phyloP scores from a whole-genome alignment of 1,284 basidiomycete species.

The Puccinia sorghi region DNA sequence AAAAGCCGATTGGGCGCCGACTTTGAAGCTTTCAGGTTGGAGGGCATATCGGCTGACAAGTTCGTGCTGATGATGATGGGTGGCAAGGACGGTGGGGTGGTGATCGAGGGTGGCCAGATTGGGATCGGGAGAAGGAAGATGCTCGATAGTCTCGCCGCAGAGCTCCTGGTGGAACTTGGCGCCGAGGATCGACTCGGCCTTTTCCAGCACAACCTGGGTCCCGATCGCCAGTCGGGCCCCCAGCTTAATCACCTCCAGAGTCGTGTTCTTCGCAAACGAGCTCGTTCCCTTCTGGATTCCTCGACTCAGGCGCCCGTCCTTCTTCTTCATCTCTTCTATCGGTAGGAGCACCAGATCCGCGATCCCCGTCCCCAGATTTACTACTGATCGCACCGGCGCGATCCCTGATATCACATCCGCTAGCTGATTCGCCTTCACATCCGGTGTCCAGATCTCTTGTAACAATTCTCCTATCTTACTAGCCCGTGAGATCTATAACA shows the following conservation, averaged over 20 bases:
- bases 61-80: conserved; percentile 58
- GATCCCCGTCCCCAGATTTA: conserved; percentile 93
- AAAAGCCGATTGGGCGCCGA: conserved; percentile 89
- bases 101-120: too few species aligned
- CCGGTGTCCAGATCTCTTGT: conserved; percentile 97
- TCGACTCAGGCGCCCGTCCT: conserved; percentile 86
- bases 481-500: conserved; percentile 72
- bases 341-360: conserved; percentile 93
- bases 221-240: conserved; percentile 94
- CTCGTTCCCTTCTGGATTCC: conserved; percentile 92
- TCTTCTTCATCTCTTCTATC: conserved; percentile 90
- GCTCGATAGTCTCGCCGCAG: conserved; percentile 11
- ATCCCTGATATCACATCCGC: conserved; percentile 97
- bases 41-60: conserved; percentile 83
- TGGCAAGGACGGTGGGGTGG: not conserved
- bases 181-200: conserved; percentile 89
- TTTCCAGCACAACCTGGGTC: conserved; percentile 93
- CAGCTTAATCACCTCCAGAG: conserved; percentile 88
- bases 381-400: conserved; percentile 87
- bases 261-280: conserved; percentile 88
- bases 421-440: conserved; percentile 96
- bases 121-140: not conserved
- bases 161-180: conserved; percentile 9
- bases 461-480: conserved; percentile 71
- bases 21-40: conserved; percentile 77